Evolutionary conservation across 495 filamentous ascomycete genomes (phyloP), one percentile per base, ranked within the genome.

Genomic region (Podospora fimiseda): DNA sequence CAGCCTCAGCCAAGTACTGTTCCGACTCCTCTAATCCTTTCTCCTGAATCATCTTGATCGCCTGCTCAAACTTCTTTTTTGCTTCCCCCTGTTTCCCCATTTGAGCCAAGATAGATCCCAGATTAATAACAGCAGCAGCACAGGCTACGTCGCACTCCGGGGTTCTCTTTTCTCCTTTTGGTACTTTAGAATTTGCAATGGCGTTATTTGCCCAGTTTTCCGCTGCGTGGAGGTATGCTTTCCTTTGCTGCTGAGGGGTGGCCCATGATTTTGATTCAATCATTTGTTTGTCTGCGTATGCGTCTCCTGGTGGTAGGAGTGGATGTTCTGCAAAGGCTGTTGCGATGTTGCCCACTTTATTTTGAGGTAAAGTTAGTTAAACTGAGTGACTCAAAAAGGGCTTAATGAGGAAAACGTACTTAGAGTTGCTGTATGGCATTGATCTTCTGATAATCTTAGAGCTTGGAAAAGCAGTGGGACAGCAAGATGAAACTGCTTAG

Each of bases 391-490:
- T 22, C 16, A 42, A 22, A 24, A 15, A 47, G 55, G 22, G 11
- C 38, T 47, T 15, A 24, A 38, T 2, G 37, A 22, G 14, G 37
- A 27, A 24, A 36, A 71, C 75, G 62, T 65, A 83, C 81, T 90
- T 48, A 96, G 70, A 15, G 87, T 75, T 41, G 89, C 87, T 23
- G 85, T 80, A 56, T 81, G 78, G 46, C 78, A 81, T 36, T 68
- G 76, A n/a, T 71, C 63, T 2, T 87, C 82, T 61, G 88, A 94
- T 20, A 92, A 62, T 23, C 81, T 71, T 38, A 96, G 71, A 2
- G 90, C 87, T 56, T 91, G 90, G 56, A 97, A 77, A 64, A 88
- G 95, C 33, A 97, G 73, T n/a, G 92, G 91, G 22, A 88, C 77
- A 14, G 93, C 87, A 7, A 96, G 82, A 52, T 88, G 87, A 56